phyloP scores from a whole-genome alignment of 2,329 filamentous ascomycete genomes.

The Fusarium algeriense region DNA sequence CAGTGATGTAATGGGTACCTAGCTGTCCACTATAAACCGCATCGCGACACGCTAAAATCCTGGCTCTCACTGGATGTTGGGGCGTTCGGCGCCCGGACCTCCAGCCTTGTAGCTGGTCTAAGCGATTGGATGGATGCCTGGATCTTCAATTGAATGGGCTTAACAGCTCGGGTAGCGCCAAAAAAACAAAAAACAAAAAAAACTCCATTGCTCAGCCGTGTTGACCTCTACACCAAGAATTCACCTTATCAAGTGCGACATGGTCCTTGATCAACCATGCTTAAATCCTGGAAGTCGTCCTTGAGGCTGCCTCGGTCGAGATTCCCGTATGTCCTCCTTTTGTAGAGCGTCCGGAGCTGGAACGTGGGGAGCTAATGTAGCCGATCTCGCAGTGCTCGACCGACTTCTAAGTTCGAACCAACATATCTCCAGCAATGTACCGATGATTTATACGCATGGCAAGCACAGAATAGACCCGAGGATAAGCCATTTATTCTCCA shows the following conservation, averaged over 20 bases:
- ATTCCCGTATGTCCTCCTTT: conserved; percentile 69
- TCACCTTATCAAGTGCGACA: conserved; percentile 37
- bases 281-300: conserved; percentile 78
- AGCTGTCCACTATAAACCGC: conserved; percentile 34
- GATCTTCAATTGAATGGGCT: conserved; percentile 24
- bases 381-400: conserved; percentile 60
- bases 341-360: background rate
- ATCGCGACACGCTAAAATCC: conserved; percentile 29
- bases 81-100: background rate
- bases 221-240: conserved; percentile 10
- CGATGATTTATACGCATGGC: conserved; percentile 92
- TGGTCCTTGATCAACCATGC: conserved; percentile 53
- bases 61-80: conserved; percentile 8
- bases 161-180: conserved; percentile 25
- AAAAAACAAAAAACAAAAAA: conserved; percentile 49
- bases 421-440: conserved; percentile 80
- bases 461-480: conserved; percentile 69
- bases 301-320: conserved; percentile 80
- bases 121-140: conserved; percentile 19
- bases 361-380: conserved; percentile 35
- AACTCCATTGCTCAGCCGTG: conserved; percentile 39
- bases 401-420: conserved; percentile 61
- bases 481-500: conserved; percentile 81
- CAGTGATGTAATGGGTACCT: conserved; percentile 41
- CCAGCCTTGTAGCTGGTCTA: conserved; percentile 46